Evolutionary conservation across 2,329 filamentous ascomycete genomes (phyloP).

Genomic region (Bipolaris sorokiniana): DNA sequence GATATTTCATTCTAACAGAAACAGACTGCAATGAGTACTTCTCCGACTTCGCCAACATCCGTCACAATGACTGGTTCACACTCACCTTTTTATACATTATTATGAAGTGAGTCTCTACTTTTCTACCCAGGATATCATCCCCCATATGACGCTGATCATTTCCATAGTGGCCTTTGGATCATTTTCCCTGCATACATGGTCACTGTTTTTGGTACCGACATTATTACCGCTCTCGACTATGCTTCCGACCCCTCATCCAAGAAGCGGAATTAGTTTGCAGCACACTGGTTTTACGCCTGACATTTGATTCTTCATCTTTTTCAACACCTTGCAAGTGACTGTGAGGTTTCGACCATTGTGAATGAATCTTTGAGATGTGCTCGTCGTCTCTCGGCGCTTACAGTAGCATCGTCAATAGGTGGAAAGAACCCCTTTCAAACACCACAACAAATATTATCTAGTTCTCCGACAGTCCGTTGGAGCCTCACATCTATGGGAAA

Average conservation of each 20-base stretch:
- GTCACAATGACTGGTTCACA: conserved; percentile 63
- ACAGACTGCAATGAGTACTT: conserved; percentile 66
- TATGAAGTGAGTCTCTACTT: conserved; percentile 63
- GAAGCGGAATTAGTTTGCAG: conserved; percentile 32
- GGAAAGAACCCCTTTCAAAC: background rate
- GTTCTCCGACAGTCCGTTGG: background rate
- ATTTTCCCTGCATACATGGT: conserved; percentile 67
- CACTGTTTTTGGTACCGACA: conserved; percentile 65
- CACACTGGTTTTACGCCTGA: no score
- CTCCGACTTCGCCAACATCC: conserved; percentile 65
- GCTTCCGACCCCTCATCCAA: conserved; percentile 44
- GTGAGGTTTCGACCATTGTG: background rate
- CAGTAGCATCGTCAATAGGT: no score
- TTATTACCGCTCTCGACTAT: conserved; percentile 63
- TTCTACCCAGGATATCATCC: background rate
- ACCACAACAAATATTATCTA: background rate
- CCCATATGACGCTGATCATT: conserved; percentile 6
- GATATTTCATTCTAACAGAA: conserved; percentile 11
- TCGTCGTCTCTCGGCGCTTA: background rate
- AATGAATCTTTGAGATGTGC: background rate
- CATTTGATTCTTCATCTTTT: background rate
- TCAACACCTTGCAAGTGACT: background rate
- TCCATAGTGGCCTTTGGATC: conserved; percentile 67
- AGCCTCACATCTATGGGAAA: background rate
- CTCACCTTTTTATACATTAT: conserved; percentile 67